A percentile compares a stretch with the other conserved stretches of the same genome.
phyloP scores from a whole-genome alignment of 306 rosid species.

The Lotus japonicus region DNA sequence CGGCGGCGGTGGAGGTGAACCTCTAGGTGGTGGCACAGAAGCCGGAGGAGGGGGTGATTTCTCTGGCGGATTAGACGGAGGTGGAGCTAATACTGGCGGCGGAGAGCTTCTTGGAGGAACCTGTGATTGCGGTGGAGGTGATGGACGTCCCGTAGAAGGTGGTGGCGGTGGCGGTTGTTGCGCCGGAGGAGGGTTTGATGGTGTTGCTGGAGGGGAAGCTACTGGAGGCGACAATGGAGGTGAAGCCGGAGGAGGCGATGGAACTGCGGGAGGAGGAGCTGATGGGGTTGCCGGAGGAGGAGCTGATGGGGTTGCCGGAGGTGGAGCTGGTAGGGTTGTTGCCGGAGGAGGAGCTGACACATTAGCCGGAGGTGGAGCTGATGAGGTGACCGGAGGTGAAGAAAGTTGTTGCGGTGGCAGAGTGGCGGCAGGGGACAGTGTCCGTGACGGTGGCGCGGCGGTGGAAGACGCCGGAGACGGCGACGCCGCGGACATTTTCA shows the following conservation, averaged over 20 bases:
- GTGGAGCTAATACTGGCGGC: slow-evolving; percentile 37
- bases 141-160: background rate
- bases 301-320: slow-evolving; percentile 23
- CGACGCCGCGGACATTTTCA: slow-evolving; percentile 50
- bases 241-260: slow-evolving; percentile 23
- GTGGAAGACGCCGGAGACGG: slow-evolving; percentile 58
- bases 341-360: slow-evolving; percentile 27
- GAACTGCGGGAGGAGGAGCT: slow-evolving; percentile 22
- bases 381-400: slow-evolving; percentile 24
- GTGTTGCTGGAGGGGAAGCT: slow-evolving; percentile 12
- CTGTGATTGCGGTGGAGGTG: slow-evolving; percentile 30
- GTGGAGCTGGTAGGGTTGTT: slow-evolving; percentile 26
- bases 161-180: slow-evolving; percentile 8
- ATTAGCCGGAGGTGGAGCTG: slow-evolving; percentile 16
- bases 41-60: slow-evolving; percentile 39
- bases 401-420: slow-evolving; percentile 22
- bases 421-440: slow-evolving; percentile 10
- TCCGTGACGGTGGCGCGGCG: slow-evolving; percentile 29
- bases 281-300: slow-evolving; percentile 27
- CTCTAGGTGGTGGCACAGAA: slow-evolving; percentile 1
- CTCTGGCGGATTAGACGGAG: slow-evolving; percentile 24
- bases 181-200: background rate
- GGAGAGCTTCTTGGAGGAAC: slow-evolving; percentile 17
- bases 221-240: slow-evolving; percentile 27
- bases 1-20: slow-evolving; percentile 18